Evolutionary conservation across 2,329 filamentous ascomycete genomes (phyloP).

Genomic region (Cladosporium sp.): DNA sequence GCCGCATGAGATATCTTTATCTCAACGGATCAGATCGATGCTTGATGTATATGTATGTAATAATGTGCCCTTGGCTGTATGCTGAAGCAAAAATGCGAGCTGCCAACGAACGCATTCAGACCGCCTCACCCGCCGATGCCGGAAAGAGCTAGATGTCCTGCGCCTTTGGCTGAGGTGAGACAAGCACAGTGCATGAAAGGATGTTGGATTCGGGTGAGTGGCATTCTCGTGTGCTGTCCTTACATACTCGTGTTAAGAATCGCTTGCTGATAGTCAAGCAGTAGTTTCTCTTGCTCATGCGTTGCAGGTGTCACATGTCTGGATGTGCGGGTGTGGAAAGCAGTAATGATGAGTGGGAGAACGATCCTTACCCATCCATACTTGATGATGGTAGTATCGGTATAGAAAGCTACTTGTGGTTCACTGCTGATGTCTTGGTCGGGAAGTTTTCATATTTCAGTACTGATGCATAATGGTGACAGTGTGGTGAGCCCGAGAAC

Average conservation of each 20-base stretch:
- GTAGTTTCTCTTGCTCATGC: neutral
- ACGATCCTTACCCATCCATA: neutral
- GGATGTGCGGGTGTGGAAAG: neutral
- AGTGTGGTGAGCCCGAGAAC: neutral
- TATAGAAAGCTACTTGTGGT: neutral
- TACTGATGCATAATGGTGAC: neutral
- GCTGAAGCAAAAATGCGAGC: neutral
- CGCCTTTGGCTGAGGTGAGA: neutral
- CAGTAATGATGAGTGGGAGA: neutral
- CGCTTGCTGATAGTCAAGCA: neutral
- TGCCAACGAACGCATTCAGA: neutral
- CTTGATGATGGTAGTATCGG: neutral
- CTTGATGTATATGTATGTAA: neutral
- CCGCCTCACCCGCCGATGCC: neutral
- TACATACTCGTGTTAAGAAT: neutral
- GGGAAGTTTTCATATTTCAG: too few species aligned
- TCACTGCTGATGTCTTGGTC: too few species aligned
- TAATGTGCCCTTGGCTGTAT: neutral
- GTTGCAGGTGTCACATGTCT: neutral
- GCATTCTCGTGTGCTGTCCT: neutral
- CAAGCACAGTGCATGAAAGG: neutral
- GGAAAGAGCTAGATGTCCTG: neutral
- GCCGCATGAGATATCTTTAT: neutral
- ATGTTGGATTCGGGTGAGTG: neutral
- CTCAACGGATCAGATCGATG: neutral